Base-by-base conservation (phyloP, 257 asterid species). In the Petunia axillaris region DNA sequence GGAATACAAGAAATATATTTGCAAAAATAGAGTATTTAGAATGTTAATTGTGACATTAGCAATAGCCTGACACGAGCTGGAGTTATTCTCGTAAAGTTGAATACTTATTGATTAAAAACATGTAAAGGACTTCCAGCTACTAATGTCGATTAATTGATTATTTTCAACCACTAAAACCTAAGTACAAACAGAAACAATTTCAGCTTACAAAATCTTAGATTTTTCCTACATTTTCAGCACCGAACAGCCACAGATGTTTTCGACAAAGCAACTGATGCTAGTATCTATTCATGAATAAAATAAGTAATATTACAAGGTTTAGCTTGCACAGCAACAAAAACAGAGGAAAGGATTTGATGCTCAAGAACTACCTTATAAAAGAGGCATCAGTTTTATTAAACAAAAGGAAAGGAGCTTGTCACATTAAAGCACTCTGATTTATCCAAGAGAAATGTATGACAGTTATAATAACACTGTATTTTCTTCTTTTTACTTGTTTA, bases 191-290 rank as follows among this genome's bases (percentile, higher is more conserved):
- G 10, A 68, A 44, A n/a, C 11, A 52, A 52, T 8, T 52, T 52
- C 57, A 52, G 0, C 57, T 52, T 52, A 52, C 40, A 68, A 70
- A 8, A 46, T 68, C 57, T 68, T 3, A 16, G 37, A 43, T 55
- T 68, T 68, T 55, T 70, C 57, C 57, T 0, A 44, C 40, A 16
- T 70, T 70, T 44, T 44, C 76, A 70, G 9, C 5, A 2, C 25
- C 46, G 57, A 70, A 70, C 58, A 44, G 16, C 58, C 35, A 70
- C 41, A 46, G 77, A 70, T 70, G 77, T 48, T 52, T 70, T 25
- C 76, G 43, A 46, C 43, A 25, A 10, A 70, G 77, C 77, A 70
- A 70, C 25, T 44, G 8, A 70, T 46, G 77, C 37, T 54, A 70
- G 59, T 70, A 11, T 25, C 54, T 52, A 70, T 16, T 46, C 2